Evolutionary conservation across 139 green algal species (phyloP).

Genomic region (Astrephomene gubernaculifera): DNA sequence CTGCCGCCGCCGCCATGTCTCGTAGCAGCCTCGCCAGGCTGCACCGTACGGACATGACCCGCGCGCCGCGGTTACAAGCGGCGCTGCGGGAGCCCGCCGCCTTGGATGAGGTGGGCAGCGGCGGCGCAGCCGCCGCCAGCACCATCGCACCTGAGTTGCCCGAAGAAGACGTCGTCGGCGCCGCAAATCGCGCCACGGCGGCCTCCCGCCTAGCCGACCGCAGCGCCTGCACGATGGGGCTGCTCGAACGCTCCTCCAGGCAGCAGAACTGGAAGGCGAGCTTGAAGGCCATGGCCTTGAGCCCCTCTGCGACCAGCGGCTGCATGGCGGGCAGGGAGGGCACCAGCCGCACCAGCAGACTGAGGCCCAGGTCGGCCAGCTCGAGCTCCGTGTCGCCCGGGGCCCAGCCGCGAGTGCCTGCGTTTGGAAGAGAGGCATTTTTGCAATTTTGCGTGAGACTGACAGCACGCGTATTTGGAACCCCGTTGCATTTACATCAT

Average conservation of each 20-base stretch:
- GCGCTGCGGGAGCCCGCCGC: slow-evolving; percentile 6
- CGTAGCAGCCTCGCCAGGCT: slow-evolving; percentile 60
- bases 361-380: slow-evolving; percentile 65
- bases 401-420: slow-evolving; percentile 51
- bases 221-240: slow-evolving; percentile 37
- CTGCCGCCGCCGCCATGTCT: slow-evolving; percentile 30
- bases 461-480: too few species aligned
- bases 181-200: too few species aligned
- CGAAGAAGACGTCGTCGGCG: too few species aligned
- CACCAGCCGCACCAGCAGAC: slow-evolving; percentile 66
- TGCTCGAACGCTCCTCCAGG: slow-evolving; percentile 38
- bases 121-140: neutral
- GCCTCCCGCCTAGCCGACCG: neutral
- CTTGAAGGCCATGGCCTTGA: slow-evolving; percentile 21
- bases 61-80: slow-evolving; percentile 43
- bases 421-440: too few species aligned
- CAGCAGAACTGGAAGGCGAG: slow-evolving; percentile 52
- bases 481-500: too few species aligned
- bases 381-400: slow-evolving; percentile 72
- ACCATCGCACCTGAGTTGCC: neutral
- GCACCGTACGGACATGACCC: slow-evolving; percentile 44
- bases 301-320: slow-evolving; percentile 27
- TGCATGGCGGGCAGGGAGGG: slow-evolving; percentile 9
- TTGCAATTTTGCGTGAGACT: too few species aligned
- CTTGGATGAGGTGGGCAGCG: neutral